Conservation (phyloP, 1,284 basidiomycete species). For the Vanrija pseudolonga region DNA sequence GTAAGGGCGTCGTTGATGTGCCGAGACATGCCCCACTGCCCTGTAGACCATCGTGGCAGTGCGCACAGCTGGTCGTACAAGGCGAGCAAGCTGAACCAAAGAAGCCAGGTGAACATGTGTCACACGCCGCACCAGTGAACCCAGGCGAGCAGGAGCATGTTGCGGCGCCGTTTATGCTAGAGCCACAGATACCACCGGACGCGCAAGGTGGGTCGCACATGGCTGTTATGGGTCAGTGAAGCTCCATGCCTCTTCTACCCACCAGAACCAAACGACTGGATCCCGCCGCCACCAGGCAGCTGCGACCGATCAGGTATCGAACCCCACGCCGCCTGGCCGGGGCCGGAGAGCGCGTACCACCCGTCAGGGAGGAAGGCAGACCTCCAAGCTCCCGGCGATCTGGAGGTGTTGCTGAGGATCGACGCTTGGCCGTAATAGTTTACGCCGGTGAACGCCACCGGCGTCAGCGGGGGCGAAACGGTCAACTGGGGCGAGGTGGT, state of each 20-base stretch:
- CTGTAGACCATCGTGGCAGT: slow-evolving; percentile 47
- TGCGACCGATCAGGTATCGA: slow-evolving; percentile 24
- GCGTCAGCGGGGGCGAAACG: slow-evolving; percentile 22
- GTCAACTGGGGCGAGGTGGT: slow-evolving; percentile 1
- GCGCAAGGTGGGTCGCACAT: slow-evolving; percentile 32
- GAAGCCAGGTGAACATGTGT: slow-evolving; percentile 35
- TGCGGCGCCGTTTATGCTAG: slow-evolving; percentile 1
- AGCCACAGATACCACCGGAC: slow-evolving; percentile 25
- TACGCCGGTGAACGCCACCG: slow-evolving; percentile 18
- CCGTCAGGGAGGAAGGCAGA: slow-evolving; percentile 29
- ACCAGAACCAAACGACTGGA: not conserved
- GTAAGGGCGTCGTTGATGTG: slow-evolving; percentile 16
- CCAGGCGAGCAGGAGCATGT: slow-evolving; percentile 30
- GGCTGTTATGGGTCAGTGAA: slow-evolving; percentile 14
- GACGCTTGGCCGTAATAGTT: slow-evolving; percentile 13
- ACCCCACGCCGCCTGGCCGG: slow-evolving; percentile 35
- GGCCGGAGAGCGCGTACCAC: slow-evolving; percentile 29
- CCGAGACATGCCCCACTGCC: slow-evolving; percentile 49
- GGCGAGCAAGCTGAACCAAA: slow-evolving; percentile 46
- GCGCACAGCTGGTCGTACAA: slow-evolving; percentile 36
- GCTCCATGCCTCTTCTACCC: not conserved
- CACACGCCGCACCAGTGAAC: slow-evolving; percentile 34
- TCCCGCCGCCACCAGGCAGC: slow-evolving; percentile 7
- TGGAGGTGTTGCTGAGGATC: not conserved
- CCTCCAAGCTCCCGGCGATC: slow-evolving; percentile 2